phyloP scores from a whole-genome alignment of 495 filamentous ascomycete species.

The Penicillium lagena region DNA sequence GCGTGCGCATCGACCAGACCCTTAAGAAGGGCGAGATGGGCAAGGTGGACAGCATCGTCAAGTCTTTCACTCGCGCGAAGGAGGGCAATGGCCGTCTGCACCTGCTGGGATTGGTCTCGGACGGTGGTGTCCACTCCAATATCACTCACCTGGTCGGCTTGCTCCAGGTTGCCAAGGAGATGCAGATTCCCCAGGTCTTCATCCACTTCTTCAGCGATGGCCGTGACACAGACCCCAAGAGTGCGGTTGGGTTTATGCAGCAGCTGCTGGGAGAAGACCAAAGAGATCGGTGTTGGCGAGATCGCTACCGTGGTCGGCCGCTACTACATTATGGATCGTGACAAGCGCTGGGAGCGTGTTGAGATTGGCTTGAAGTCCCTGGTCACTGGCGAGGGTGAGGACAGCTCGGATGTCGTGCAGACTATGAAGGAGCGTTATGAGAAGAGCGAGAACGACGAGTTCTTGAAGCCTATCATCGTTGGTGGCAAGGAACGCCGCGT shows the following conservation, averaged over 20 bases:
- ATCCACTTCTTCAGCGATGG: slow-evolving; percentile 99
- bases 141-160: slow-evolving; percentile 87
- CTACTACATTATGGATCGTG: slow-evolving; percentile 99
- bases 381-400: slow-evolving; percentile 78
- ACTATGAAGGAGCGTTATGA: slow-evolving; percentile 84
- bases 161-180: slow-evolving; percentile 80
- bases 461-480: slow-evolving; percentile 95
- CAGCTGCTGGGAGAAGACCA: slow-evolving; percentile 64
- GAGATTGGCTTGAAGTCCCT: slow-evolving; percentile 85
- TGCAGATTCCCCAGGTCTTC: slow-evolving; percentile 80
- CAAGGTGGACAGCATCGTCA: slow-evolving; percentile 70
- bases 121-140: slow-evolving; percentile 95
- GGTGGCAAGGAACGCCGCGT: slow-evolving; percentile 78
- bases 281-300: slow-evolving; percentile 79
- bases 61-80: slow-evolving; percentile 75
- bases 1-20: slow-evolving; percentile 92
- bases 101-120: slow-evolving; percentile 80
- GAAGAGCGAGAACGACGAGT: slow-evolving; percentile 88
- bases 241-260: slow-evolving; percentile 77
- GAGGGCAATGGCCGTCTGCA: slow-evolving; percentile 87
- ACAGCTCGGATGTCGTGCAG: slow-evolving; percentile 73
- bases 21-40: slow-evolving; percentile 83
- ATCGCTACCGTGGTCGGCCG: slow-evolving; percentile 92
- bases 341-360: slow-evolving; percentile 97
- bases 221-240: slow-evolving; percentile 95